Conservation (phyloP, 164 flowering plant species). For the Macadamia tetraphylla region DNA sequence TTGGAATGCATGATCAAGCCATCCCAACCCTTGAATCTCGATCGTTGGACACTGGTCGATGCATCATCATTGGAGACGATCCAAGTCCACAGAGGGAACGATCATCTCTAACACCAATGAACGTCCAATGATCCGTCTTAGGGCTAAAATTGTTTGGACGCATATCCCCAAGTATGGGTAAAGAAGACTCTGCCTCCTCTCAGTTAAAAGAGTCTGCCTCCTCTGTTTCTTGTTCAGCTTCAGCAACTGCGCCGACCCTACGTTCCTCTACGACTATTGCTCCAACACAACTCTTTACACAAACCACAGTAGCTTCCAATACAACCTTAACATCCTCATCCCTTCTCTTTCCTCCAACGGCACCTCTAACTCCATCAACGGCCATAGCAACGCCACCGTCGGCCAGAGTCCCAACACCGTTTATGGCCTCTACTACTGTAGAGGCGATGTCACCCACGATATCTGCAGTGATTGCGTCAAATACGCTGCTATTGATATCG, state of each 20-base stretch:
- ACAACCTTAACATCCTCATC: constrained; percentile 17
- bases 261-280: background rate
- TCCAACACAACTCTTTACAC: background rate
- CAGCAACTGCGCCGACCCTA: background rate
- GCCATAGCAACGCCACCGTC: constrained; percentile 7
- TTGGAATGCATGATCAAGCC: too few species aligned
- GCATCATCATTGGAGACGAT: too few species aligned
- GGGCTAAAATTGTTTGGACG: too few species aligned
- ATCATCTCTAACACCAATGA: too few species aligned
- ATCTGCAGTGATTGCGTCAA: constrained; percentile 4
- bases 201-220: too few species aligned
- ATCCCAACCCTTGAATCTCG: too few species aligned
- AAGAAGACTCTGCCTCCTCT: too few species aligned
- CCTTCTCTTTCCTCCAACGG: constrained; percentile 9
- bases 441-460: constrained; percentile 24
- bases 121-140: too few species aligned
- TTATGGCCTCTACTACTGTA: constrained; percentile 18
- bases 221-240: background rate
- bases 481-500: background rate
- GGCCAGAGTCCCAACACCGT: constrained; percentile 15
- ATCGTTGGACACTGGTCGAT: too few species aligned
- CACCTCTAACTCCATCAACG: background rate
- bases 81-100: too few species aligned
- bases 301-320: background rate
- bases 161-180: too few species aligned